Conservation (phyloP, 257 asterid species). For the Penstemon newberryi region DNA sequence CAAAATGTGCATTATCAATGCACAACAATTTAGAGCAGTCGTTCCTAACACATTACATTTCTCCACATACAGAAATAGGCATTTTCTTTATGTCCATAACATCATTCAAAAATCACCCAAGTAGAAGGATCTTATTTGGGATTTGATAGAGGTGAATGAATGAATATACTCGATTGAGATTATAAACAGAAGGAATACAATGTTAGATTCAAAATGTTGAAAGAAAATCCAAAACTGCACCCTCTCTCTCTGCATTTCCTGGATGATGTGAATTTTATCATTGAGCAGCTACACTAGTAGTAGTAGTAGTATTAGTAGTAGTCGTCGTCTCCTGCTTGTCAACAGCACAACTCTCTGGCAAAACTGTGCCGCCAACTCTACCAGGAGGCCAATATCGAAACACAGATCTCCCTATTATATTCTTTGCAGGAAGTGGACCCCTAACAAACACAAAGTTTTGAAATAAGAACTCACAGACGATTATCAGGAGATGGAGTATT, state of each 20-base stretch:
- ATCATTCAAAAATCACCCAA: constrained; percentile 1
- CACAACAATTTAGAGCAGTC: neutral
- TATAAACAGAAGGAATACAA: neutral
- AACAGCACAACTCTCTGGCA: constrained; percentile 56
- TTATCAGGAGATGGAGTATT: neutral
- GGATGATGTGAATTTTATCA: neutral
- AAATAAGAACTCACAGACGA: constrained; percentile 4
- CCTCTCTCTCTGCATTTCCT: constrained; percentile 12
- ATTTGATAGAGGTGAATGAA: too few relatives aligned
- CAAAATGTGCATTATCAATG: neutral
- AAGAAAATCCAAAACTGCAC: constrained; percentile 19
- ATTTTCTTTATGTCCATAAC: neutral
- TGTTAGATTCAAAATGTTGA: neutral
- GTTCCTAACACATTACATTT: neutral
- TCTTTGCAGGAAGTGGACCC: constrained; percentile 92
- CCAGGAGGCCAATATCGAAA: constrained; percentile 89
- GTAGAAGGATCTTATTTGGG: too few relatives aligned
- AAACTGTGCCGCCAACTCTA: constrained; percentile 77
- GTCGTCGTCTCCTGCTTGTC: constrained; percentile 39
- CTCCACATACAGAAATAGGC: neutral
- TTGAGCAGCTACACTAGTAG: constrained; percentile 36
- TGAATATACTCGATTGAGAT: neutral
- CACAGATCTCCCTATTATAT: constrained; percentile 79
- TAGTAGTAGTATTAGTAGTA: too few relatives aligned
- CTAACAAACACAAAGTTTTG: constrained; percentile 28